Evolutionary conservation across 225 moss, liverwort and hornwort species (phyloP).

Genomic region (Anthoceros angustus): DNA sequence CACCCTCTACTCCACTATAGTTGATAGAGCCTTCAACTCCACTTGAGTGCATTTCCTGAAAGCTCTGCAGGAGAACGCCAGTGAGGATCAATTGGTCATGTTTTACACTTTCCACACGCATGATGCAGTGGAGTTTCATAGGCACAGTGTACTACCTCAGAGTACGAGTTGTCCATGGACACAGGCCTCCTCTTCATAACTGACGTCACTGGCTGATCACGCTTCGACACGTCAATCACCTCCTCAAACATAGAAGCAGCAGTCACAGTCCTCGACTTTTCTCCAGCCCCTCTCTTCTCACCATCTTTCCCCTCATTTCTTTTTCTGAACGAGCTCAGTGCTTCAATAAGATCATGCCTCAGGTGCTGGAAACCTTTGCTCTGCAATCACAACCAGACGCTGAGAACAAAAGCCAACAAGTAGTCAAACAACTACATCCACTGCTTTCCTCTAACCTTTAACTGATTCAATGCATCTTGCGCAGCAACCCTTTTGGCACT

Average conservation of each 20-base stretch:
- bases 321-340: not conserved
- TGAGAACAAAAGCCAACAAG: not conserved
- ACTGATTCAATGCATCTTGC: conserved; percentile 33
- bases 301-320: not conserved
- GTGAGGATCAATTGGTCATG: no score
- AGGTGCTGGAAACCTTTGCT: not conserved
- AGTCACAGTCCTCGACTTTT: no score
- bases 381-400: not conserved
- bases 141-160: no score
- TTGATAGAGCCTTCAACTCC: not conserved
- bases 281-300: not conserved
- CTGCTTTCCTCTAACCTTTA: conserved; percentile 31
- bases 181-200: no score
- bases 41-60: no score
- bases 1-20: not conserved
- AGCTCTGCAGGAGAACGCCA: no score
- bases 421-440: not conserved
- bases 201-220: no score
- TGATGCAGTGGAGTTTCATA: no score
- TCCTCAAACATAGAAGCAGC: no score
- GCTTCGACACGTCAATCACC: no score
- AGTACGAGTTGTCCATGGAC: no score
- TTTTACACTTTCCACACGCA: no score
- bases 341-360: not conserved
- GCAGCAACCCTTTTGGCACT: conserved; percentile 61